Percentiles rank a stretch among this genome's conserved stretches.
Evolutionary conservation across 2,329 filamentous ascomycete species (phyloP).

Genomic region (Fusarium multiceps): DNA sequence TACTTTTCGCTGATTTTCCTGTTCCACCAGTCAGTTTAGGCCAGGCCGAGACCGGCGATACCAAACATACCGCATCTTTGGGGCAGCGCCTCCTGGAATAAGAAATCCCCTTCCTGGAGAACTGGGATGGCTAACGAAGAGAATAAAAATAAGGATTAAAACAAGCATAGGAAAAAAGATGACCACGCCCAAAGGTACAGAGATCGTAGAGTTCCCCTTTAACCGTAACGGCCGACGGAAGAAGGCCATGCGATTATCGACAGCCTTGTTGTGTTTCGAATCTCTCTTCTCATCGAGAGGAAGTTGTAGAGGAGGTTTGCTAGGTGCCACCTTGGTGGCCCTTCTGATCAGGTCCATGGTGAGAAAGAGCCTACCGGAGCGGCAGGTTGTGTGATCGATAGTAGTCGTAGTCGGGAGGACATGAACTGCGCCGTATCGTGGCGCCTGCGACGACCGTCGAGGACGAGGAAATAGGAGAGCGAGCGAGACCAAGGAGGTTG

Average conservation of each 20-base stretch:
- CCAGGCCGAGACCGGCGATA: background rate
- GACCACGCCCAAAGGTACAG: slow-evolving; percentile 91
- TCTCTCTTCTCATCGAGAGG: slow-evolving; percentile 63
- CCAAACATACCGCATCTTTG: slow-evolving; percentile 81
- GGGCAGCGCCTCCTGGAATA: slow-evolving; percentile 88
- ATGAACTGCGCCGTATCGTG: slow-evolving; percentile 46
- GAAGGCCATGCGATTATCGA: slow-evolving; percentile 74
- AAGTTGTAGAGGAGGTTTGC: slow-evolving; percentile 55
- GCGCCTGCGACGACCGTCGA: slow-evolving; percentile 39
- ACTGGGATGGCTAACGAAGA: slow-evolving; percentile 89
- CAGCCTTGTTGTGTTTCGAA: slow-evolving; percentile 54
- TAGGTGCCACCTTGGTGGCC: slow-evolving; percentile 62
- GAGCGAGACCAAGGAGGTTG: slow-evolving; percentile 5
- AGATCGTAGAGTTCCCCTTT: slow-evolving; percentile 91
- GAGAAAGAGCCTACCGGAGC: slow-evolving; percentile 43
- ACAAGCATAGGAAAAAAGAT: slow-evolving; percentile 93
- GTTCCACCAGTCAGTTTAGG: slow-evolving; percentile 40
- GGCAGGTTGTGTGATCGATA: slow-evolving; percentile 56
- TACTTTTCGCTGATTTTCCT: slow-evolving; percentile 98
- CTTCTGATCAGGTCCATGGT: slow-evolving; percentile 70
- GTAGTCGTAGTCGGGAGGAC: slow-evolving; percentile 46
- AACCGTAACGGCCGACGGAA: slow-evolving; percentile 88
- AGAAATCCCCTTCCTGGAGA: slow-evolving; percentile 79
- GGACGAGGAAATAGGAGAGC: slow-evolving; percentile 29
- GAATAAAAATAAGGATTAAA: slow-evolving; percentile 87